phyloP scores from a whole-genome alignment of 768 basidiomycete species.

The Auricularia sp. region DNA sequence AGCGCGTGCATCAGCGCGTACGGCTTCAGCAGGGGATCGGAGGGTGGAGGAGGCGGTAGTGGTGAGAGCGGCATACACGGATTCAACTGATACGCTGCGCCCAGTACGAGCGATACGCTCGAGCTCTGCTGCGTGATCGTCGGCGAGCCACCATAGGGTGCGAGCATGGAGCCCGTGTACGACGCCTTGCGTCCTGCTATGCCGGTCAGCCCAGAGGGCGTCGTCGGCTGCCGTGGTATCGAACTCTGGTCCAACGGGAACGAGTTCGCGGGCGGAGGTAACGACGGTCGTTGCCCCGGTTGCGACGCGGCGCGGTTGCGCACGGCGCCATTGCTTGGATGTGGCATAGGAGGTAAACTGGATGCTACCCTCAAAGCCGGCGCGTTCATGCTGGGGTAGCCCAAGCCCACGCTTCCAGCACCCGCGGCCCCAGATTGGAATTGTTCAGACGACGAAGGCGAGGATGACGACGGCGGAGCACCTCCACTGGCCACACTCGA shows the following conservation, averaged over 20 bases:
- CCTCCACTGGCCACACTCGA: conserved; percentile 8
- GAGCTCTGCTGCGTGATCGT: background rate
- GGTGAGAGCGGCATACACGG: conserved; percentile 65
- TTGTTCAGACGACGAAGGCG: conserved; percentile 25
- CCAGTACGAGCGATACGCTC: conserved; percentile 23
- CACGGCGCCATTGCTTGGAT: conserved; percentile 18
- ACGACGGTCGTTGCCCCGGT: conserved; percentile 60
- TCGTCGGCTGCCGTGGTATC: conserved; percentile 12
- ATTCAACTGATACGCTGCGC: background rate
- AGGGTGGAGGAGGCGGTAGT: conserved; percentile 61
- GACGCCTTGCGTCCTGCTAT: conserved; percentile 44
- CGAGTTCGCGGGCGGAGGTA: conserved; percentile 14
- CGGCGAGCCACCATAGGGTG: background rate
- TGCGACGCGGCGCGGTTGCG: conserved; percentile 68
- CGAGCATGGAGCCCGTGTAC: conserved; percentile 19
- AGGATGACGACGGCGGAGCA: conserved; percentile 24
- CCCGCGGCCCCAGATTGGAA: background rate
- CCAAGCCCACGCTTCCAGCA: background rate
- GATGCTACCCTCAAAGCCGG: background rate
- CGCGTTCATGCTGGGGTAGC: background rate
- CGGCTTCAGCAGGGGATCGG: conserved; percentile 68
- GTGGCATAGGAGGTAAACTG: background rate
- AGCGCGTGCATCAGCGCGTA: conserved; percentile 86
- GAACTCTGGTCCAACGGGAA: conserved; percentile 8
- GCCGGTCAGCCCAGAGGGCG: background rate